Evolutionary conservation across 768 basidiomycete genomes (phyloP).

Genomic region (Mycena latifolia): DNA sequence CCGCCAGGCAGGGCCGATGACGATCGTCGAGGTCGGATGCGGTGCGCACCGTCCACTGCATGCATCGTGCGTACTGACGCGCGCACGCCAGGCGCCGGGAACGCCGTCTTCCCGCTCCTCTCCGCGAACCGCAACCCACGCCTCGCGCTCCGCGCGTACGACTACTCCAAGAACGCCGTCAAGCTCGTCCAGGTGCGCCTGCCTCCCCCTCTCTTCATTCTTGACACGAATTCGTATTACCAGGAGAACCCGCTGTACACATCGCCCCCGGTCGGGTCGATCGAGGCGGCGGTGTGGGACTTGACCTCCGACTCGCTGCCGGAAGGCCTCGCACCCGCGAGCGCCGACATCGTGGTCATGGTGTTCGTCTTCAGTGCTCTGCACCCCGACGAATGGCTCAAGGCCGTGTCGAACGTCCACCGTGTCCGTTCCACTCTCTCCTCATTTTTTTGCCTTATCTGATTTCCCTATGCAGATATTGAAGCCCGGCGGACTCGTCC

Average conservation of each 20-base stretch:
- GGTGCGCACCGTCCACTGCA: constrained; percentile 62
- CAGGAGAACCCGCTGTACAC: constrained; percentile 82
- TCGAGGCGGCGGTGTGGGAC: constrained; percentile 92
- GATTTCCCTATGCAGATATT: constrained; percentile 69
- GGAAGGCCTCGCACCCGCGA: constrained; percentile 68
- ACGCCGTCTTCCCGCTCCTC: constrained; percentile 91
- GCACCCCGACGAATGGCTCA: constrained; percentile 92
- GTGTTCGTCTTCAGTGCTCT: constrained; percentile 96
- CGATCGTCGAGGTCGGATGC: constrained; percentile 92
- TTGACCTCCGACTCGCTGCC: constrained; percentile 79
- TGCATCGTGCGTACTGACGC: background rate
- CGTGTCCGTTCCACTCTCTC: constrained; percentile 60
- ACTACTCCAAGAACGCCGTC: constrained; percentile 91
- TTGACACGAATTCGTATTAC: no score
- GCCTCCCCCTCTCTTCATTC: no score
- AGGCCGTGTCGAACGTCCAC: constrained; percentile 85
- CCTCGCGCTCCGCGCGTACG: constrained; percentile 83
- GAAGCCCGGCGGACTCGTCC: constrained; percentile 87
- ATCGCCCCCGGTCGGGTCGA: constrained; percentile 74
- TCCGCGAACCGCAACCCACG: constrained; percentile 85
- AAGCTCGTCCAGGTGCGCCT: constrained; percentile 83
- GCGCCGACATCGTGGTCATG: constrained; percentile 91
- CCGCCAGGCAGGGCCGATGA: constrained; percentile 78
- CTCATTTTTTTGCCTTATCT: background rate
- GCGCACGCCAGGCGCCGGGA: constrained; percentile 82